A percentile compares a stretch with the other conserved stretches of the same genome.
These are phyloP conservation scores for Neofusicoccum ribis DNA, from an alignment of 2,329 filamentous ascomycete species.

Conservation along the genomic window DNA sequence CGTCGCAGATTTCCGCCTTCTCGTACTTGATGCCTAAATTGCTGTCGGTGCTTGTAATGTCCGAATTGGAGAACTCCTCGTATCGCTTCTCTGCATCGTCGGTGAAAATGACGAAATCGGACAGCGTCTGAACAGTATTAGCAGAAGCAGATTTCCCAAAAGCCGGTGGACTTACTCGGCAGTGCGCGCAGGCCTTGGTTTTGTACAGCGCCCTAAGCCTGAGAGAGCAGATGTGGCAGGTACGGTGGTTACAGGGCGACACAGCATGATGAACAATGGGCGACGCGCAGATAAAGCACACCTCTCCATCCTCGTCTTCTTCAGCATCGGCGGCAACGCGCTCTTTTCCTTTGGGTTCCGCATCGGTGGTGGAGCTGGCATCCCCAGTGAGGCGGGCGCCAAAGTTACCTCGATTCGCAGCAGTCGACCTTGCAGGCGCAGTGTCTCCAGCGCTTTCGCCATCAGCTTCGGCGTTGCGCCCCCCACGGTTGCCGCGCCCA, in stretches of 20 bases:
- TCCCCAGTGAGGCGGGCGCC: constrained; percentile 2
- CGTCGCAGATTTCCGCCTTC: constrained; percentile 83
- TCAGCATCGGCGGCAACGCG: neutral
- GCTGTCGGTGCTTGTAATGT: constrained; percentile 77
- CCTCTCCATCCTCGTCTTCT: constrained; percentile 63
- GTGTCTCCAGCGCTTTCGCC: neutral
- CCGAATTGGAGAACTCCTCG: constrained; percentile 73
- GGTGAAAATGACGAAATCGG: constrained; percentile 86
- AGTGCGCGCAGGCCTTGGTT: constrained; percentile 95
- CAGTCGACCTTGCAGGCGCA: neutral
- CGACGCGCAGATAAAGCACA: constrained; percentile 98
- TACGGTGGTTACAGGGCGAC: constrained; percentile 92
- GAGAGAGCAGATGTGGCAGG: constrained; percentile 93
- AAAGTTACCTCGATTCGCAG: constrained; percentile 2
- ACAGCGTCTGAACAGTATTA: constrained; percentile 55
- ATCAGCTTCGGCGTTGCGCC: neutral
- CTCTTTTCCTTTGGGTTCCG: neutral
- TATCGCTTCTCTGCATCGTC: constrained; percentile 79
- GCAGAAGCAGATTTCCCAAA: neutral
- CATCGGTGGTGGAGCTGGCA: no score
- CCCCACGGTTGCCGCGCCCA: constrained; percentile 18
- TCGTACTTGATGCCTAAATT: constrained; percentile 92
- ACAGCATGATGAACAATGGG: constrained; percentile 83
- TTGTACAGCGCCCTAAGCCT: constrained; percentile 93
- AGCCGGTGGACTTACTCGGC: constrained; percentile 62